phyloP scores from a whole-genome alignment of 345 rosid genomes.

The Nephelium lappaceum region DNA sequence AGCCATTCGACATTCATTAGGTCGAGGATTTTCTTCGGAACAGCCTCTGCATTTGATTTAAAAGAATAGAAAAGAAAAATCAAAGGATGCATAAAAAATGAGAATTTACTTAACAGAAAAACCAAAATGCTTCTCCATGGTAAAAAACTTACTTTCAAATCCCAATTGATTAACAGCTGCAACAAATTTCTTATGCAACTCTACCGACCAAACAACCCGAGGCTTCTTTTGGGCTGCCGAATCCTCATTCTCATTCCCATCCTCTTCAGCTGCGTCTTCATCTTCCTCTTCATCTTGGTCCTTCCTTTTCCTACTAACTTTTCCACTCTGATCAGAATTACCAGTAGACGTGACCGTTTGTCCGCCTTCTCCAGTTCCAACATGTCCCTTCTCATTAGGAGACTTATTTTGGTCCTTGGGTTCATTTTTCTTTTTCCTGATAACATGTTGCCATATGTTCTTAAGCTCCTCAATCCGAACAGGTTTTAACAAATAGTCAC shows the following conservation, averaged over 20 bases:
- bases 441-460: conserved; percentile 93
- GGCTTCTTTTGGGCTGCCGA: conserved; percentile 74
- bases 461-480: conserved; percentile 77
- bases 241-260: conserved; percentile 65
- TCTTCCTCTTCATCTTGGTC: conserved; percentile 72
- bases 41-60: conserved; percentile 66
- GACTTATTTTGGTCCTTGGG: conserved; percentile 39
- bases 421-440: conserved; percentile 53
- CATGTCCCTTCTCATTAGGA: conserved; percentile 27
- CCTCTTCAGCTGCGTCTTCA: conserved; percentile 61
- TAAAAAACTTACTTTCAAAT: conserved; percentile 67
- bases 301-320: conserved; percentile 59
- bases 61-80: conserved; percentile 10
- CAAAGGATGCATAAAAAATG: neutral
- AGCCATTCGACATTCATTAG: conserved; percentile 88
- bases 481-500: conserved; percentile 85
- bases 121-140: conserved; percentile 5
- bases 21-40: conserved; percentile 93
- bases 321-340: conserved; percentile 42
- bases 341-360: conserved; percentile 32
- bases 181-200: conserved; percentile 83
- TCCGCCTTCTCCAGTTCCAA: conserved; percentile 38
- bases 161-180: conserved; percentile 87
- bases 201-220: conserved; percentile 91
- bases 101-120: neutral